phyloP scores from a whole-genome alignment of 257 asterid genomes.

The Galeopsis tetrahit region DNA sequence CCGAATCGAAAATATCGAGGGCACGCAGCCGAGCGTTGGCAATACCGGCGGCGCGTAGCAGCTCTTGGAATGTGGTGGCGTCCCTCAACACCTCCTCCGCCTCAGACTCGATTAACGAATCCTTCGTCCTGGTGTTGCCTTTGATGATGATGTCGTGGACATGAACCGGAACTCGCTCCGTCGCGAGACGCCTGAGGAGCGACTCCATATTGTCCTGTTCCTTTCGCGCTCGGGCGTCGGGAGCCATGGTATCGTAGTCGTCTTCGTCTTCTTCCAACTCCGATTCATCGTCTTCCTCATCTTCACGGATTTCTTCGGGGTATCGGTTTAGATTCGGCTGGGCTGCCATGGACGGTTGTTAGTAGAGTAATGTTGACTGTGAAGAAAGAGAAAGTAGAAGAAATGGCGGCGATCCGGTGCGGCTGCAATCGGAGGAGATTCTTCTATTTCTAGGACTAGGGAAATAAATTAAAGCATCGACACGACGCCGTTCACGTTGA shows the following conservation, averaged over 20 bases:
- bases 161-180: conserved; percentile 70
- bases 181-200: conserved; percentile 59
- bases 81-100: conserved; percentile 58
- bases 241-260: conserved; percentile 35
- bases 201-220: conserved; percentile 61
- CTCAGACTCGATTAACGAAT: conserved; percentile 67
- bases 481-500: conserved; percentile 24
- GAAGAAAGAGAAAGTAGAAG: neutral
- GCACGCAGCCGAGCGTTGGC: conserved; percentile 66
- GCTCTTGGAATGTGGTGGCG: conserved; percentile 70
- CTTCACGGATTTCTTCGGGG: conserved; percentile 41
- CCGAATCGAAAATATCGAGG: conserved; percentile 80
- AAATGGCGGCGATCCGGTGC: conserved; percentile 30
- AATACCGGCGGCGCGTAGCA: conserved; percentile 61
- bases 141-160: conserved; percentile 87
- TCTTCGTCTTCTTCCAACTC: conserved; percentile 50
- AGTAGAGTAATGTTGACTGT: conserved; percentile 8
- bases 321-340: conserved; percentile 28
- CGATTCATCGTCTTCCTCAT: conserved; percentile 48
- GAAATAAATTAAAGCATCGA: conserved; percentile 17
- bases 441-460: conserved; percentile 30
- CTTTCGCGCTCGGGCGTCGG: conserved; percentile 49
- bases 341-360: conserved; percentile 33
- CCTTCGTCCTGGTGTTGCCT: conserved; percentile 86
- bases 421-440: conserved; percentile 20